phyloP scores from a whole-genome alignment of 352 stramenopile species.

The Phytophthora fragariae region DNA sequence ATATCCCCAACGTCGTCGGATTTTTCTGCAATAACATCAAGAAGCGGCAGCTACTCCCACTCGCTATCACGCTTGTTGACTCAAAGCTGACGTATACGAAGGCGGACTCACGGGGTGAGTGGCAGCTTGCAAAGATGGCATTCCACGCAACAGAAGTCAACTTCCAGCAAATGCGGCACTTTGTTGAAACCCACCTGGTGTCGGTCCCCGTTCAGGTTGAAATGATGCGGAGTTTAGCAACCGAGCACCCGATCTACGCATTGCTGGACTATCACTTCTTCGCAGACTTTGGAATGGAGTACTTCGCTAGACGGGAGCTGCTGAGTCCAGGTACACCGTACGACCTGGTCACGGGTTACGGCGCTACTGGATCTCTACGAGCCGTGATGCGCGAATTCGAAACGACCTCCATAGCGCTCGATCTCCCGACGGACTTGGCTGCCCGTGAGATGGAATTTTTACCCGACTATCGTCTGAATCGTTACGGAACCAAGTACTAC shows the following conservation, averaged over 20 bases:
- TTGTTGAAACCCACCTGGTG: slow-evolving; percentile 39
- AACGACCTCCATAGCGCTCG: slow-evolving; percentile 28
- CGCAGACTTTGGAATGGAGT: slow-evolving; percentile 49
- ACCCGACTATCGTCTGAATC: slow-evolving; percentile 34
- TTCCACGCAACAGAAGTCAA: slow-evolving; percentile 45
- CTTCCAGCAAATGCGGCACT: slow-evolving; percentile 44
- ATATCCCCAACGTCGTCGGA: slow-evolving; percentile 37
- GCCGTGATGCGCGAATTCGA: slow-evolving; percentile 39
- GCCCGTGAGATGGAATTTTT: slow-evolving; percentile 31
- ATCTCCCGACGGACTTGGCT: slow-evolving; percentile 36
- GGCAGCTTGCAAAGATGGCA: slow-evolving; percentile 53
- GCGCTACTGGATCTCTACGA: slow-evolving; percentile 40
- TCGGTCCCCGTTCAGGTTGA: slow-evolving; percentile 52
- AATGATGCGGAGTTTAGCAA: slow-evolving; percentile 43
- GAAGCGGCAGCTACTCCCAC: slow-evolving; percentile 31
- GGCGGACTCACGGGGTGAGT: slow-evolving; percentile 34
- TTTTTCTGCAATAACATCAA: slow-evolving; percentile 48
- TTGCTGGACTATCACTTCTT: slow-evolving; percentile 52
- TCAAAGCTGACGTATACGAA: slow-evolving; percentile 37
- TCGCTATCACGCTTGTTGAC: slow-evolving; percentile 44
- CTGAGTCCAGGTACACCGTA: slow-evolving; percentile 38
- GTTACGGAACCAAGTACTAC: slow-evolving; percentile 41
- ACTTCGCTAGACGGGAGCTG: slow-evolving; percentile 36
- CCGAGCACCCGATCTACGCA: slow-evolving; percentile 44
- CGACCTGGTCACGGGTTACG: slow-evolving; percentile 47